phyloP scores from a whole-genome alignment of 83 land plant genomes.

The Thuja plicata region DNA sequence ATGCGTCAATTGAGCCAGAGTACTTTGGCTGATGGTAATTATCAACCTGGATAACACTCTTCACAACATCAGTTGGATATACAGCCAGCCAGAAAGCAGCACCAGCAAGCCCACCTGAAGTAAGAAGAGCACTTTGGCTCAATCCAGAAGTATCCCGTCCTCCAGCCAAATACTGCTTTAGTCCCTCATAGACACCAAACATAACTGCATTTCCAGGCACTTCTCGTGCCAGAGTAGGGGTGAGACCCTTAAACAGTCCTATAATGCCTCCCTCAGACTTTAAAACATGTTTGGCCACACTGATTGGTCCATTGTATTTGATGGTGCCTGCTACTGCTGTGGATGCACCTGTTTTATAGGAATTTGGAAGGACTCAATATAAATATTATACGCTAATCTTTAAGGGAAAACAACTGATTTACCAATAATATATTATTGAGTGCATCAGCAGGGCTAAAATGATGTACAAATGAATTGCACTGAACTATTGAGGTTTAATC shows the following conservation, averaged over 20 bases:
- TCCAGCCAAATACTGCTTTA: conserved; percentile 79
- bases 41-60: conserved; percentile 93
- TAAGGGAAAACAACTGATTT: background rate
- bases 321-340: conserved; percentile 22
- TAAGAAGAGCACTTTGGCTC: conserved; percentile 66
- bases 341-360: background rate
- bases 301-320: conserved; percentile 88
- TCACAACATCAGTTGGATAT: conserved; percentile 93
- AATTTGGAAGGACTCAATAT: background rate
- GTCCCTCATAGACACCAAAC: conserved; percentile 90
- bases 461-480: background rate
- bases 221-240: conserved; percentile 88
- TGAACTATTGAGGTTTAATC: background rate
- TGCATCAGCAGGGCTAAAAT: background rate
- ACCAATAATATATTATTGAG: background rate
- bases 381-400: background rate
- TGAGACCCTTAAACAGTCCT: conserved; percentile 85
- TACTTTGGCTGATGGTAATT: conserved; percentile 82
- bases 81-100: conserved; percentile 83
- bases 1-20: conserved; percentile 79
- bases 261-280: conserved; percentile 67
- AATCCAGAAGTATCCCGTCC: conserved; percentile 77
- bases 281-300: conserved; percentile 87
- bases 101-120: conserved; percentile 92
- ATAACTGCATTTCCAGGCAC: conserved; percentile 94